Evolutionary conservation across 805 yeast species (phyloP), one percentile per base, ranked within the genome.

Genomic region (Yamadazyma ubonensis): DNA sequence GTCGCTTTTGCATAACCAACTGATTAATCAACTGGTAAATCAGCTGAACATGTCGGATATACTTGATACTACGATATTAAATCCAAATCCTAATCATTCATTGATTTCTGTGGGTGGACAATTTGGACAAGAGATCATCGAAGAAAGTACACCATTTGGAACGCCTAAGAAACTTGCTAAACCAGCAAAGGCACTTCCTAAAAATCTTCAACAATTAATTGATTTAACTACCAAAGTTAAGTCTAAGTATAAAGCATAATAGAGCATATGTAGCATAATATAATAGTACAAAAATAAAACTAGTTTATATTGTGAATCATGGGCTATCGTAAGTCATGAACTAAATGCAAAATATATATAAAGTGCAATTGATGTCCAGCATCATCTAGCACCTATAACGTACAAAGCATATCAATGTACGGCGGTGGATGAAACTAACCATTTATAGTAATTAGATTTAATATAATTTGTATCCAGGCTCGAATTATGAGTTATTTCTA

Each of bases 91-190:
- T 4, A 29, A 27, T 16, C 32, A 21, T 23, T 22, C 45, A 28
- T 55, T 57, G 37, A 52, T 51, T 5, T 63, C 71, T 6, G 55
- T 61, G 9, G 47, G 68, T 29, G 53, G 60, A 9, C 64, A 64
- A 7, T 58, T 63, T 45, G 70, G 66, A 5, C 55, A 53, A 30
- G 71, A 70, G 4, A 57, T 66, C 2, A 44, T 64, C 1, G 70
- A 61, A 39, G 70, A 63, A 38, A 65, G 71, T 39, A 62, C 70
- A 0, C 71, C 71, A 4, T 49, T 50, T 27, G 54, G 50, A 7
- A 57, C 70, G 2, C 68, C 65, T 3, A 49, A 46, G 22, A 36
- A 40, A 23, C 29, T 44, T 21, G 36, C 22, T 4, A 42, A 42
- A 11, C 50, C 51, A 17, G 16, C 2, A 17, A 37, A 22, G 37